A percentile compares a stretch with the other conserved stretches of the same genome.
phyloP scores from a whole-genome alignment of 116 monocot species.

The Trichopus zeylanicus region DNA sequence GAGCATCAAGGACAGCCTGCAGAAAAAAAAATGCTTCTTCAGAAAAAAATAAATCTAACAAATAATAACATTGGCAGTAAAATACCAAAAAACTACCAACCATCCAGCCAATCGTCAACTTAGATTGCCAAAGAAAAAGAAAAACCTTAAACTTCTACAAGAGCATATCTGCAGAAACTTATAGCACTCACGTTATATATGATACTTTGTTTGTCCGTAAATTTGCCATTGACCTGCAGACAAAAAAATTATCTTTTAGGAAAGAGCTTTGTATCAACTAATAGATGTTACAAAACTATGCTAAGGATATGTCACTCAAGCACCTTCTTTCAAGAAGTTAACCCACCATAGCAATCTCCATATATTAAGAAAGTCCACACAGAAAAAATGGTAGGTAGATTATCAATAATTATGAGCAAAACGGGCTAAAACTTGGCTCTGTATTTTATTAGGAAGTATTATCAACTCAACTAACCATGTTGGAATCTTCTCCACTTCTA shows the following conservation, averaged over 20 bases:
- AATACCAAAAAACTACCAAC: not conserved
- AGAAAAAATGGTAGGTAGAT: no score
- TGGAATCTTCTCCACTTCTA: not conserved
- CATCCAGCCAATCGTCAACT: not conserved
- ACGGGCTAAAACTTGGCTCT: no score
- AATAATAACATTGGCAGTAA: not conserved
- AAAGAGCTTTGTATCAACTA: not conserved
- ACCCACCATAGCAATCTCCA: no score
- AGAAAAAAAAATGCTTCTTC: conserved; percentile 7
- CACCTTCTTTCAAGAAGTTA: no score
- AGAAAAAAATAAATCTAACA: not conserved
- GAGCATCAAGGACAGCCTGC: conserved; percentile 87
- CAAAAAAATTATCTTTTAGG: not conserved
- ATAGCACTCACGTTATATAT: conserved; percentile 77
- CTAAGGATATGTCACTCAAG: no score
- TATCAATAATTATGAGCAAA: no score
- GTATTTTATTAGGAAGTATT: no score
- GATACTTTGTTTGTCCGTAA: conserved; percentile 61
- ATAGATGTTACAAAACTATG: not conserved
- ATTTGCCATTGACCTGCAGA: conserved; percentile 82
- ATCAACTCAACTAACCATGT: no score
- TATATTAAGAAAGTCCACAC: no score
- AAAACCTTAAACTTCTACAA: not conserved
- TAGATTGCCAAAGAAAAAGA: not conserved
- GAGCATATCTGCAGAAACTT: not conserved